phyloP scores from a whole-genome alignment of 2,329 filamentous ascomycete species.

The Aspergillus fijiensis region DNA sequence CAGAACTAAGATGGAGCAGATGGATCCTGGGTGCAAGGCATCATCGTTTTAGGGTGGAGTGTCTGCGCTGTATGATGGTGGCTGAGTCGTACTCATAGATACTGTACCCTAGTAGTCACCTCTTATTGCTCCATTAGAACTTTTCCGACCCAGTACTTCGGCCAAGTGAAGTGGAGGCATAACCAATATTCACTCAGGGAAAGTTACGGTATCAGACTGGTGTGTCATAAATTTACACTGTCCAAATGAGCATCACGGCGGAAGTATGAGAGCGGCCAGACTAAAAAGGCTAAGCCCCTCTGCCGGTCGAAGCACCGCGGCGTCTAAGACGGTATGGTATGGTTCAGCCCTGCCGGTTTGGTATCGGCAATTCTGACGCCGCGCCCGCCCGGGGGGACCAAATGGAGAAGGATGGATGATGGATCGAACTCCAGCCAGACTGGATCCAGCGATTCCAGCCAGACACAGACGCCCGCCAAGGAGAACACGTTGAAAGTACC shows the following conservation, averaged over 20 bases:
- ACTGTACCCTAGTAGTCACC: too few relatives aligned
- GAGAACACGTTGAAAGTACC: constrained; percentile 28
- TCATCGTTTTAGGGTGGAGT: constrained; percentile 13
- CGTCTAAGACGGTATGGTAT: constrained; percentile 10
- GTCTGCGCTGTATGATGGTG: neutral
- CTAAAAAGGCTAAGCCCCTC: too few relatives aligned
- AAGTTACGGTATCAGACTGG: neutral
- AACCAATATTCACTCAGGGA: neutral
- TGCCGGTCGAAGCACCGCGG: too few relatives aligned
- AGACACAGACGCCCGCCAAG: constrained; percentile 9
- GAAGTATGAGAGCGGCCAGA: too few relatives aligned
- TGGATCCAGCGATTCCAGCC: constrained; percentile 3
- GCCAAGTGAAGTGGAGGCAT: neutral
- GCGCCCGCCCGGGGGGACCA: neutral
- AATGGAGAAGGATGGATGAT: constrained; percentile 8
- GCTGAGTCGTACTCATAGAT: neutral
- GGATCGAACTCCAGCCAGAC: constrained; percentile 1
- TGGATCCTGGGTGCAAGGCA: constrained; percentile 13
- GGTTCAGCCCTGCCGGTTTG: constrained; percentile 24
- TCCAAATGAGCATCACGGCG: too few relatives aligned
- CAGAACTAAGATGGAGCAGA: neutral
- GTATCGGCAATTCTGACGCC: constrained; percentile 13
- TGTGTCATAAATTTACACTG: neutral
- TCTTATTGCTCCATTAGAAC: neutral
- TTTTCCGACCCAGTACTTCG: neutral